These are phyloP conservation scores for Pythium rishiriense DNA, from an alignment of 352 stramenopile genomes.

Conservation along the genomic window DNA sequence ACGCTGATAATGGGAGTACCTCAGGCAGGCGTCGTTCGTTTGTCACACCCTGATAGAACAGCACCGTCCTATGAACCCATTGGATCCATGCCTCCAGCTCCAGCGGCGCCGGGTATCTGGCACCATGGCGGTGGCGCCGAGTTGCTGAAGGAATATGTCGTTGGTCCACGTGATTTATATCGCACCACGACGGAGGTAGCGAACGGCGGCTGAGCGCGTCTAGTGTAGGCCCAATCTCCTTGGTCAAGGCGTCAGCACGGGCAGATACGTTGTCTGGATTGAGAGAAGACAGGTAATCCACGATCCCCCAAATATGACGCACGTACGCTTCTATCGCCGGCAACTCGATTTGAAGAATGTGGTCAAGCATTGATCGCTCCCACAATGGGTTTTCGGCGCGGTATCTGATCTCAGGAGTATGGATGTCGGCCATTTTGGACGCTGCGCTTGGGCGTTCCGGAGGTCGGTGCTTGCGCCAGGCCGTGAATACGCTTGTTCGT, in stretches of 20 bases:
- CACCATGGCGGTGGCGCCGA: background rate
- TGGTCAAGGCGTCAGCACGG: background rate
- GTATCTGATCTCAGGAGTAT: background rate
- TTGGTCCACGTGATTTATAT: background rate
- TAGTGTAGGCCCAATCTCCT: conserved; percentile 18
- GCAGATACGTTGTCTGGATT: conserved; percentile 16
- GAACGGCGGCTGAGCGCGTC: conserved; percentile 3
- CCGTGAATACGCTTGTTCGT: conserved; percentile 38
- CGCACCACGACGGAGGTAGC: conserved; percentile 13
- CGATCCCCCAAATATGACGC: conserved; percentile 39
- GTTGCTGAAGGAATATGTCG: background rate
- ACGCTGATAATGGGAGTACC: conserved; percentile 37
- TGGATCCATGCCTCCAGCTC: conserved; percentile 12
- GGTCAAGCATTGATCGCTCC: conserved; percentile 28
- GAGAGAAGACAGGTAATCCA: conserved; percentile 40
- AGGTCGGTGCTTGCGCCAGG: conserved; percentile 32
- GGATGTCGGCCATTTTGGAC: background rate
- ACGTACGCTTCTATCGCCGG: conserved; percentile 53
- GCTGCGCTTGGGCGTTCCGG: background rate
- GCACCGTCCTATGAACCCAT: conserved; percentile 19
- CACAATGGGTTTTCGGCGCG: conserved; percentile 15
- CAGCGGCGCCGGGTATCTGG: conserved; percentile 3
- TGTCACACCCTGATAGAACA: conserved; percentile 10
- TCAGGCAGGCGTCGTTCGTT: background rate
- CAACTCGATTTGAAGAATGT: conserved; percentile 48